phyloP scores from a whole-genome alignment of 495 filamentous ascomycete genomes.

The Sporormia fimetaria region DNA sequence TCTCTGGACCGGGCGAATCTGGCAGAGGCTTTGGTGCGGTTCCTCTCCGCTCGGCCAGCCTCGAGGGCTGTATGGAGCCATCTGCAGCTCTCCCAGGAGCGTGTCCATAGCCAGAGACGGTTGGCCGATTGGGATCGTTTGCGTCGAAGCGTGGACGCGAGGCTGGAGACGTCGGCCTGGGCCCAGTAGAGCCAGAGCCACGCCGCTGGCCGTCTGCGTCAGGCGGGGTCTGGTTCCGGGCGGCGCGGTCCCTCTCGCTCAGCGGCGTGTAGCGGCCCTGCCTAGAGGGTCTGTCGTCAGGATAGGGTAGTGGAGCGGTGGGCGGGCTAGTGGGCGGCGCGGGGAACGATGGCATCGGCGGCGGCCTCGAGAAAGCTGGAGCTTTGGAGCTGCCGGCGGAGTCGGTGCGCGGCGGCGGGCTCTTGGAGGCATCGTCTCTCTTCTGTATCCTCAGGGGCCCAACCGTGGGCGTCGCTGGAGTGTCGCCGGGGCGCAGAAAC shows the following conservation, averaged over 20 bases:
- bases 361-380: slow-evolving; percentile 39
- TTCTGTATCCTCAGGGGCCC: slow-evolving; percentile 83
- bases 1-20: slow-evolving; percentile 59
- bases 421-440: slow-evolving; percentile 36
- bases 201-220: slow-evolving; percentile 18
- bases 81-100: slow-evolving; percentile 14
- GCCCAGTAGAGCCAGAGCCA: slow-evolving; percentile 17
- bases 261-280: slow-evolving; percentile 38
- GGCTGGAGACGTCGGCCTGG: slow-evolving; percentile 13
- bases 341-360: slow-evolving; percentile 36
- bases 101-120: slow-evolving; percentile 27
- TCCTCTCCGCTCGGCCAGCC: slow-evolving; percentile 35
- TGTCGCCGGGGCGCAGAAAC: slow-evolving; percentile 24
- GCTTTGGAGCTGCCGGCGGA: slow-evolving; percentile 30
- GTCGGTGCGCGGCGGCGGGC: slow-evolving; percentile 29
- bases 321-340: slow-evolving; percentile 55
- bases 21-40: slow-evolving; percentile 62
- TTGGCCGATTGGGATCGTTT: slow-evolving; percentile 32
- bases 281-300: slow-evolving; percentile 53
- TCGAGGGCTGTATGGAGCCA: slow-evolving; percentile 20
- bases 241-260: slow-evolving; percentile 37
- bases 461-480: slow-evolving; percentile 47
- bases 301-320: slow-evolving; percentile 60
- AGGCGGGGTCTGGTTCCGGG: slow-evolving; percentile 26
- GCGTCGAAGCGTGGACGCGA: slow-evolving; percentile 28